These are phyloP conservation scores for Chlorociboria aeruginascens DNA, from an alignment of 495 filamentous ascomycete species.

Conservation along the genomic window DNA sequence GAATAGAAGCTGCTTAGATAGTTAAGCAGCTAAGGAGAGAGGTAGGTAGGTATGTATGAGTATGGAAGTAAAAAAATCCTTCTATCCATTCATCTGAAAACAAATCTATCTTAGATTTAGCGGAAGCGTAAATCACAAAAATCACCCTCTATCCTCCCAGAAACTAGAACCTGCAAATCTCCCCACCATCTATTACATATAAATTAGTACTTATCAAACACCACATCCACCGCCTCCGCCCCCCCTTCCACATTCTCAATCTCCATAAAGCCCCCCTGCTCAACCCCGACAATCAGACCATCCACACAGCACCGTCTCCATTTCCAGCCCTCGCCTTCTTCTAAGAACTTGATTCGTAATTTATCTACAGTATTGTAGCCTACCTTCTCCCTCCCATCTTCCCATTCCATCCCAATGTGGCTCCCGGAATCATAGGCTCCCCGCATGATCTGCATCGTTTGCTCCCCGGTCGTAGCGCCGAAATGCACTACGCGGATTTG, in stretches of 20 bases:
- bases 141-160: no score
- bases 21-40: no score
- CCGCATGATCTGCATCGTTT: constrained; percentile 63
- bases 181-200: no score
- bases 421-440: constrained; percentile 61
- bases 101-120: no score
- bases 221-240: constrained; percentile 10
- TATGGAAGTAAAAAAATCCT: no score
- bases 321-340: constrained; percentile 36
- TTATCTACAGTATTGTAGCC: constrained; percentile 54
- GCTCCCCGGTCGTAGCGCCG: constrained; percentile 44
- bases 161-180: no score
- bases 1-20: no score
- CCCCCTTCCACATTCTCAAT: constrained; percentile 27
- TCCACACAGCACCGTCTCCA: constrained; percentile 86
- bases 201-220: constrained; percentile 5
- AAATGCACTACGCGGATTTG: constrained; percentile 63
- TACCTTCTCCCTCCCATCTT: constrained; percentile 7
- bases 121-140: no score
- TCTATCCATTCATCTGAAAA: no score
- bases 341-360: constrained; percentile 51
- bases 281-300: constrained; percentile 67
- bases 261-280: constrained; percentile 58
- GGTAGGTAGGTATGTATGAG: no score
- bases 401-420: constrained; percentile 39